phyloP scores from a whole-genome alignment of 345 rosid genomes.

The Populus ilicifolia region DNA sequence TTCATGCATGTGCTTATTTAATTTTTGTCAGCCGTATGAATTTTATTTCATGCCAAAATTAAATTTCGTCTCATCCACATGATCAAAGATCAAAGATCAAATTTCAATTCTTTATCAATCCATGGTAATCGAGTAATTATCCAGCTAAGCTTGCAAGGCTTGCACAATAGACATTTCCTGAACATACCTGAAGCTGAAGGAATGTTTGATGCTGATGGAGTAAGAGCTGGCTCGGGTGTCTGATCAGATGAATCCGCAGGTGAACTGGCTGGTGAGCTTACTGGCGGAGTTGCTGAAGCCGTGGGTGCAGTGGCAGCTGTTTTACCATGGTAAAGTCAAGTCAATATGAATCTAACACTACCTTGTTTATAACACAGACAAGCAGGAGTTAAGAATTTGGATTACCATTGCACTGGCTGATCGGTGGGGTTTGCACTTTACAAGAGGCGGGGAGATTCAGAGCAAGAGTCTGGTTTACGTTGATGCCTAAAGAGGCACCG shows the following conservation, averaged over 20 bases:
- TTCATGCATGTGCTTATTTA: not conserved
- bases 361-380: not conserved
- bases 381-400: not conserved
- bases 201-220: conserved; percentile 38
- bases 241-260: conserved; percentile 35
- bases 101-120: not conserved
- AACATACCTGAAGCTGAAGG: conserved; percentile 44
- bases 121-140: not conserved
- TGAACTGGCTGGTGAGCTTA: conserved; percentile 29
- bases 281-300: conserved; percentile 31
- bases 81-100: not conserved
- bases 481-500: conserved; percentile 45
- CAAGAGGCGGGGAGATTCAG: conserved; percentile 62
- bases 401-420: conserved; percentile 59
- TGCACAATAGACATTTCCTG: not conserved
- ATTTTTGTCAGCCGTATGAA: not conserved
- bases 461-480: conserved; percentile 64
- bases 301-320: conserved; percentile 43
- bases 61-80: not conserved
- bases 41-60: not conserved
- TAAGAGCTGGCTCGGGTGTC: conserved; percentile 33
- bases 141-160: not conserved
- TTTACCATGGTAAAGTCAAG: conserved; percentile 11
- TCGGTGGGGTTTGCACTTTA: conserved; percentile 52
- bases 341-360: not conserved